These are phyloP conservation scores for Cordyceps farinosa DNA, from an alignment of 2,329 filamentous ascomycete genomes.

Conservation along the genomic window DNA sequence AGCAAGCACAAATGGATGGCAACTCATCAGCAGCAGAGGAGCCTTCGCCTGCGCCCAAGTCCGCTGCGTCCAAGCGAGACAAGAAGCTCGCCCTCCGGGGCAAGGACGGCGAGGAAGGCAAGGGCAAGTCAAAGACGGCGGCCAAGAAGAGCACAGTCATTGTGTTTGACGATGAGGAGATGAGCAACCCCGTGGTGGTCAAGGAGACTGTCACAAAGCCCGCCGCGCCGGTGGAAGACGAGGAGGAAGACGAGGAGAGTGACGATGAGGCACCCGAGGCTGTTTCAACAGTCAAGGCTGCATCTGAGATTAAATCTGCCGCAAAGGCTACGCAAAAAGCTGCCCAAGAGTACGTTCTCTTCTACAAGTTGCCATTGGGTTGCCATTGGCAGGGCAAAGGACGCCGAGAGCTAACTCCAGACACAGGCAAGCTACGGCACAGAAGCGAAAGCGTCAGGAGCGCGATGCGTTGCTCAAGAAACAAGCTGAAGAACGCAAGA, in stretches of 20 bases:
- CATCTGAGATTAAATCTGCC: constrained; percentile 43
- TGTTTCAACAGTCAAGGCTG: constrained; percentile 50
- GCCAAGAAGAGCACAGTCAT: constrained; percentile 26
- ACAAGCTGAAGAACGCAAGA: constrained; percentile 51
- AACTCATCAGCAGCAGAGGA: constrained; percentile 22
- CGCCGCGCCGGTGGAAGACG: constrained; percentile 28
- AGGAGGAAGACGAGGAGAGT: constrained; percentile 40
- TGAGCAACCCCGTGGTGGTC: constrained; percentile 20
- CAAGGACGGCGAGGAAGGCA: constrained; percentile 22
- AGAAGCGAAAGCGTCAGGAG: constrained; percentile 55
- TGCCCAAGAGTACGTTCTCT: constrained; percentile 46
- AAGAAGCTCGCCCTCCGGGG: constrained; percentile 34
- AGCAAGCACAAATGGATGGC: constrained; percentile 15
- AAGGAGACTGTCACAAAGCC: constrained; percentile 18
- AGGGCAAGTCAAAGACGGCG: background rate
- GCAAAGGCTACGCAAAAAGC: constrained; percentile 47
- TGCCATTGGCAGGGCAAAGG: no score
- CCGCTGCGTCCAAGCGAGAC: constrained; percentile 23
- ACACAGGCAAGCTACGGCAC: constrained; percentile 45
- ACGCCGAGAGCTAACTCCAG: background rate
- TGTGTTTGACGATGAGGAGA: constrained; percentile 36
- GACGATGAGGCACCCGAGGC: constrained; percentile 58
- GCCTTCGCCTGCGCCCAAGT: constrained; percentile 6
- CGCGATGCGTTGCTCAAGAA: constrained; percentile 52
- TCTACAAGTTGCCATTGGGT: background rate